Evolutionary conservation across 2,329 filamentous ascomycete species (phyloP), one percentile per base, ranked within the genome.

Genomic region (Calycina herbarum): DNA sequence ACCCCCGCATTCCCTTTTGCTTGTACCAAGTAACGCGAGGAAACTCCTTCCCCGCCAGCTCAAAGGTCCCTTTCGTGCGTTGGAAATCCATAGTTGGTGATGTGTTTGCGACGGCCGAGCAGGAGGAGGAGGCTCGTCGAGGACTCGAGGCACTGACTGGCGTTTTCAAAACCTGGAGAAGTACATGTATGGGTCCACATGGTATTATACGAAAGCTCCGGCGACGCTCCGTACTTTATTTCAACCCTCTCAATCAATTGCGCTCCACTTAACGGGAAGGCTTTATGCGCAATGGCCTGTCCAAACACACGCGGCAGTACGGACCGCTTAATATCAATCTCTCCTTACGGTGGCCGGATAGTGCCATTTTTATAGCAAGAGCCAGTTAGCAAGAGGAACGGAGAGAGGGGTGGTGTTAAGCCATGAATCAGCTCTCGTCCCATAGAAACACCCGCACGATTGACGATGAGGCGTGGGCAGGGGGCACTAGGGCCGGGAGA

Each of bases 21-120:
- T 77, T 81, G 61, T 71, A 81, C 83, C 83, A 85, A 69, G 79
- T 72, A 57, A 86, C 64, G 27, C 66, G 61, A n/a, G 68, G 68
- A 42, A 69, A 69, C 40, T 66, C 56, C 48, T 67, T 59, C 51
- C 68, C 68, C 56, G 68, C 68, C 60, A 69, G 51, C 63, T 66
- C 66, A 54, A 69, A 69, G 51, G 67, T 69, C 56, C 48, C 38
- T 64, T 68, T 66, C 31, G 65, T 68, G 38, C 45, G 65, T 62
- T 70, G 67, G 63, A 68, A 70, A 59, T 68, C 67, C 68, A 70
- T 70, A 27, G 24, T 65, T 60, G 59, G 33, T 57, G 29, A 20
- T 20, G 42, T 20, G n/a, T 54, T 59, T 45, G 56, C 42, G 65
- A 64, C 54, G 61, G 38, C 40, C 48, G 48, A 54, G 48, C 48